These are phyloP conservation scores for Tranzscheliella williamsii DNA, from an alignment of 1,284 basidiomycete species.

Conservation along the genomic window DNA sequence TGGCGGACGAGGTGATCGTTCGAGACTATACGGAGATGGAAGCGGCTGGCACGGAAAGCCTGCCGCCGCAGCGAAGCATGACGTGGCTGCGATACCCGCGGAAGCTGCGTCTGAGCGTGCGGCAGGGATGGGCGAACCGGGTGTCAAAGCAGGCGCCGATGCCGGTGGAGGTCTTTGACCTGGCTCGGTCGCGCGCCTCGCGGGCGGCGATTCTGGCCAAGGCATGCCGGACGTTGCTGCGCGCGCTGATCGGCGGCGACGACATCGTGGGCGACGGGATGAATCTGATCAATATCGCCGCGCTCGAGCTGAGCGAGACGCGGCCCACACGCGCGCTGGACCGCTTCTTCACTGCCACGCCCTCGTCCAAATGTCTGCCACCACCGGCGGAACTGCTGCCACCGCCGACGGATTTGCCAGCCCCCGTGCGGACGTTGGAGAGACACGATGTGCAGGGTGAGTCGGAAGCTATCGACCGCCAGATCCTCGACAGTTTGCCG, in stretches of 20 bases:
- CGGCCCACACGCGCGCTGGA: constrained; percentile 29
- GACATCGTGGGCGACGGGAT: constrained; percentile 33
- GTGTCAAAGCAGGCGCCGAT: constrained; percentile 41
- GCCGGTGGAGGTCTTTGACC: constrained; percentile 51
- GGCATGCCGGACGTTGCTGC: constrained; percentile 18
- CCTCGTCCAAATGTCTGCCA: no score
- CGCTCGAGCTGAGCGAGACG: constrained; percentile 36
- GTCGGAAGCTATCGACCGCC: constrained; percentile 16
- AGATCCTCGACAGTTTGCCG: constrained; percentile 31
- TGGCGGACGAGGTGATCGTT: constrained; percentile 1
- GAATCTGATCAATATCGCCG: constrained; percentile 53
- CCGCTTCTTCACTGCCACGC: constrained; percentile 16
- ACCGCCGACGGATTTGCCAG: no score
- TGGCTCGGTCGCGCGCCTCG: constrained; percentile 4
- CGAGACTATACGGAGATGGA: constrained; percentile 18
- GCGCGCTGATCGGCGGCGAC: constrained; percentile 33
- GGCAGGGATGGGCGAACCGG: constrained; percentile 39
- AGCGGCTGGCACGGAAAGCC: not conserved
- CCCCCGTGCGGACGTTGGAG: not conserved
- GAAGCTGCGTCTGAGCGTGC: constrained; percentile 37
- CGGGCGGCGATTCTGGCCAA: constrained; percentile 21
- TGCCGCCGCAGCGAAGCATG: not conserved
- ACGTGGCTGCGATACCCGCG: constrained; percentile 49
- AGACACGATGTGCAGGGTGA: no score
- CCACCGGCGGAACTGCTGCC: no score